Conservation (phyloP, 2,329 filamentous ascomycete genomes). For the Paracorniculantispora psalliotae region DNA sequence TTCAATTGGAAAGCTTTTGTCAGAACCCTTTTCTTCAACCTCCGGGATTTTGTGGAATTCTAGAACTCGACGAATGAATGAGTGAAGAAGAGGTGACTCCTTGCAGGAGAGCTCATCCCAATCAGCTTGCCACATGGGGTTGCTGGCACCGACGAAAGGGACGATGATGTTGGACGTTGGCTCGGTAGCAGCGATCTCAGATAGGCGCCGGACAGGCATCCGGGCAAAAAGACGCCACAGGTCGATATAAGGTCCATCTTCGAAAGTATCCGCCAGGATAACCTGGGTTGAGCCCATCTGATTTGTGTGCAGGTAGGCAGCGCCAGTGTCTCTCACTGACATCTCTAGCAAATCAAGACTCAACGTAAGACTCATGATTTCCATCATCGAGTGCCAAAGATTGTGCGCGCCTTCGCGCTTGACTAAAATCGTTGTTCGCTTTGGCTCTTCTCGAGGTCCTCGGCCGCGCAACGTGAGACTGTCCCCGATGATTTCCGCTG, state of each 20-base stretch:
- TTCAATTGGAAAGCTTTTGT: background rate
- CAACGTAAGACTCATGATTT: constrained; percentile 29
- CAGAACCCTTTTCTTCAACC: background rate
- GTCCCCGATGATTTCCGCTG: constrained; percentile 20
- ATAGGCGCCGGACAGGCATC: constrained; percentile 25
- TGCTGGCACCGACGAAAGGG: constrained; percentile 35
- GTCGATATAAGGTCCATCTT: constrained; percentile 31
- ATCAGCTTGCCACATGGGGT: constrained; percentile 39
- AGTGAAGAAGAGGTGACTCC: constrained; percentile 19
- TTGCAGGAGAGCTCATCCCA: constrained; percentile 29
- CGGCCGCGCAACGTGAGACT: constrained; percentile 13
- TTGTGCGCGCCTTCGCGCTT: constrained; percentile 31
- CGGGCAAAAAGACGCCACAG: constrained; percentile 33
- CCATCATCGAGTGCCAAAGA: constrained; percentile 31
- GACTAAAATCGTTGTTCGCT: constrained; percentile 21
- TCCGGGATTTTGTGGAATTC: constrained; percentile 23
- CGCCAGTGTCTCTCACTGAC: constrained; percentile 10
- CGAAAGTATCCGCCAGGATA: constrained; percentile 30
- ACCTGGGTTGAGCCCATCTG: constrained; percentile 26
- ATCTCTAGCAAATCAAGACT: constrained; percentile 30
- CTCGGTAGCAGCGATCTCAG: constrained; percentile 17
- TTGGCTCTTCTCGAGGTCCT: background rate
- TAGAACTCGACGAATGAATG: constrained; percentile 30
- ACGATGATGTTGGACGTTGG: constrained; percentile 30
- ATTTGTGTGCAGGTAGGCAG: constrained; percentile 19